Conservation (phyloP, 768 basidiomycete genomes). For the Termitomyces sp. region DNA sequence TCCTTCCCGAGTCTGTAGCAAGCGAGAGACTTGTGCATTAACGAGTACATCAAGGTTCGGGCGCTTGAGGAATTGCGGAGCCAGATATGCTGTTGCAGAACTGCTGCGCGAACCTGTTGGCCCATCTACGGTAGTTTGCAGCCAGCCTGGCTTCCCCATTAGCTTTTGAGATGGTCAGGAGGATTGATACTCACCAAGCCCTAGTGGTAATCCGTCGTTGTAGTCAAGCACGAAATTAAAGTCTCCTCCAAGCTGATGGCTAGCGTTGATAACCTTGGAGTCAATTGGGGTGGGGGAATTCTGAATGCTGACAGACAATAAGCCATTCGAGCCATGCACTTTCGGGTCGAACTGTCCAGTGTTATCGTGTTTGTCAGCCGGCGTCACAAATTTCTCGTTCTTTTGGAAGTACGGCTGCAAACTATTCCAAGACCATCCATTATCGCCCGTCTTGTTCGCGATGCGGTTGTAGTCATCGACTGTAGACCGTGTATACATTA, state of each 20-base stretch:
- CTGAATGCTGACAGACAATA: constrained; percentile 23
- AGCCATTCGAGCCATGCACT: constrained; percentile 10
- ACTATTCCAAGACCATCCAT: constrained; percentile 33
- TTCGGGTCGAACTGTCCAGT: constrained; percentile 31
- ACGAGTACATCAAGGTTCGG: constrained; percentile 30
- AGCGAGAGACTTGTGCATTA: constrained; percentile 23
- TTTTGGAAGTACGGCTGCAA: constrained; percentile 26
- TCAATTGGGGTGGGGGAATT: constrained; percentile 24
- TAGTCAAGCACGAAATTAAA: constrained; percentile 32
- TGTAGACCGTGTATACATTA: constrained; percentile 25
- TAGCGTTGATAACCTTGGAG: constrained; percentile 17
- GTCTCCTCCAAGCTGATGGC: constrained; percentile 16
- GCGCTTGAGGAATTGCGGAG: constrained; percentile 23
- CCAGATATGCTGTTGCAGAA: constrained; percentile 32
- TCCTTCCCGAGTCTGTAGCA: constrained; percentile 16
- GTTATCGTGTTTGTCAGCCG: constrained; percentile 31
- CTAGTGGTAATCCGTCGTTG: constrained; percentile 27
- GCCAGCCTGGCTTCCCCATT: not conserved
- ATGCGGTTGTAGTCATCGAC: constrained; percentile 30
- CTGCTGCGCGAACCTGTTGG: constrained; percentile 26
- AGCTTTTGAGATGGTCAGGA: not conserved
- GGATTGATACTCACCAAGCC: constrained; percentile 24
- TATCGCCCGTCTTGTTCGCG: constrained; percentile 27
- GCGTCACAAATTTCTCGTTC: constrained; percentile 27
- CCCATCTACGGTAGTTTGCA: constrained; percentile 19